Percentiles rank a stretch among this genome's conserved stretches.
Conservation (phyloP, 306 rosid species). For the Vigna unguiculata region DNA sequence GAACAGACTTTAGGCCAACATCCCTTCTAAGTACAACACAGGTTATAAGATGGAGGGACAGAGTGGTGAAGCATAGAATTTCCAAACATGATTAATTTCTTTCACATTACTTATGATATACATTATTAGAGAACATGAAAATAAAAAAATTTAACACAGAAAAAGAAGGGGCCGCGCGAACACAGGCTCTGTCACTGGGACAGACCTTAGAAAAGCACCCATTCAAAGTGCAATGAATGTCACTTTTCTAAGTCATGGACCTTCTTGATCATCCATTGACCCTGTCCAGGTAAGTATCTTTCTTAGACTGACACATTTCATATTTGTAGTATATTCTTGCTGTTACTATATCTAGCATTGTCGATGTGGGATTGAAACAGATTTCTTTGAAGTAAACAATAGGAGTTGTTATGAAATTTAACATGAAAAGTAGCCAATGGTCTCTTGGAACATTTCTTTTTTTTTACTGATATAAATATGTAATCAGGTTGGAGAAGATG, state of each 20-base stretch:
- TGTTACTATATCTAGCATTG: neutral
- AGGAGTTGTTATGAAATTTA: too few relatives aligned
- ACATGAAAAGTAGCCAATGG: too few relatives aligned
- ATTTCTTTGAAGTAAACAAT: neutral
- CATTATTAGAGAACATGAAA: too few relatives aligned
- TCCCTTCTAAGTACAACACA: neutral
- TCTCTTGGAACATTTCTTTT: too few relatives aligned
- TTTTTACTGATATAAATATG: too few relatives aligned
- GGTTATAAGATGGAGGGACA: neutral
- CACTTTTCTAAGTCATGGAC: conserved; percentile 54
- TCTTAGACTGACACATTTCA: fast-evolving
- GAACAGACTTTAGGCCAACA: too few relatives aligned
- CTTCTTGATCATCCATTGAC: conserved; percentile 50
- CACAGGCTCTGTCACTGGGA: conserved; percentile 55
- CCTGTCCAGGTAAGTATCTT: conserved; percentile 54
- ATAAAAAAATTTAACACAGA: too few relatives aligned
- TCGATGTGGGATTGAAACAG: neutral
- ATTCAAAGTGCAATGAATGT: conserved; percentile 57
- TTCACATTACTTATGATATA: too few relatives aligned
- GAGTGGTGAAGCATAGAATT: too few relatives aligned
- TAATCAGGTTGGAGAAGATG: too few relatives aligned
- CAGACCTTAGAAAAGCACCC: conserved; percentile 52
- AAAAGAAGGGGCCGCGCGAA: conserved; percentile 49
- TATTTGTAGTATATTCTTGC: neutral
- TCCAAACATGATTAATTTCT: too few relatives aligned